Evolutionary conservation across 1,284 basidiomycete species (phyloP).

Genomic region (Ustilago sp.): DNA sequence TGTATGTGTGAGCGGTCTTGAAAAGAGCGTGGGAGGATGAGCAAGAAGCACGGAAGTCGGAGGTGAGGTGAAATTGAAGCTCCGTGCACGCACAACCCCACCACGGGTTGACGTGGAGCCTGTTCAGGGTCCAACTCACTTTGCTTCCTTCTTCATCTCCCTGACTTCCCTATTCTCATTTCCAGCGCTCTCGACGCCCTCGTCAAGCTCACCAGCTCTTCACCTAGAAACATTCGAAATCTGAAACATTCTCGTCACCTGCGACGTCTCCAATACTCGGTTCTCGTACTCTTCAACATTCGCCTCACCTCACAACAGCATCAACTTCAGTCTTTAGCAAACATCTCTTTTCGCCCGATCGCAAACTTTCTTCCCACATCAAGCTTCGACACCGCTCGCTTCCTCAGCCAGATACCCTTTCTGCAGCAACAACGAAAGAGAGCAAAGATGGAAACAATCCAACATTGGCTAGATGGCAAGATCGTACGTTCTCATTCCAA

Average conservation of each 20-base stretch:
- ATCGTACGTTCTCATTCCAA: conserved; percentile 26
- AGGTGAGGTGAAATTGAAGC: not conserved
- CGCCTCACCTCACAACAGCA: too few relatives aligned
- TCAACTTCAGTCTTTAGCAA: too few relatives aligned
- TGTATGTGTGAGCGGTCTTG: not conserved
- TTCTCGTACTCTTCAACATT: too few relatives aligned
- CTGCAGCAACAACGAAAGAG: not conserved
- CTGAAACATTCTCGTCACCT: not conserved
- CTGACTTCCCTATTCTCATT: not conserved
- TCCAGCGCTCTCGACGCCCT: not conserved
- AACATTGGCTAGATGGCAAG: conserved; percentile 38
- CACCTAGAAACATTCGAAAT: too few relatives aligned
- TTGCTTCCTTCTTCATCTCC: too few relatives aligned
- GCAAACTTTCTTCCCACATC: too few relatives aligned
- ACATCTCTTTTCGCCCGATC: too few relatives aligned
- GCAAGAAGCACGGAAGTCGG: not conserved
- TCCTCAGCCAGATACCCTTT: not conserved
- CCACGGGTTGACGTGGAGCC: conserved; percentile 18
- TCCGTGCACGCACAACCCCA: not conserved
- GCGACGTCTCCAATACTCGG: not conserved
- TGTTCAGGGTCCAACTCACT: conserved; percentile 12
- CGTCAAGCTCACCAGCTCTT: not conserved
- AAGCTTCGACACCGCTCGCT: too few relatives aligned
- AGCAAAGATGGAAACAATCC: conserved; percentile 38
- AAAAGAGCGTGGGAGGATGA: not conserved